Conservation (phyloP, 176 grass and related monocot genomes). For the Dactylis glomerata region DNA sequence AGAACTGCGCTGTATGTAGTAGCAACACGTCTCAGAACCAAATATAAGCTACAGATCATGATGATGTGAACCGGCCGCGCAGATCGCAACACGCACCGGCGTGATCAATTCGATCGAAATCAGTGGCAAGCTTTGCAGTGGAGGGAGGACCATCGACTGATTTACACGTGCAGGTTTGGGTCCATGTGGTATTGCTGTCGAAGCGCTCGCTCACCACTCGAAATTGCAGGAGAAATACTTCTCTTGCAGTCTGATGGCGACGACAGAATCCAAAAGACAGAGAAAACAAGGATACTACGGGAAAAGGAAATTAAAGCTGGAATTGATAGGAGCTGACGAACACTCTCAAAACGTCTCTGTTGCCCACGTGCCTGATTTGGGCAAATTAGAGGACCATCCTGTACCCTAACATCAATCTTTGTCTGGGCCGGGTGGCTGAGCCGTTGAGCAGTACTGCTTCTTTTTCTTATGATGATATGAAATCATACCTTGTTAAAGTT, state of each 20-base stretch:
- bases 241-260: not conserved
- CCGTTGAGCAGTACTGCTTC: not conserved
- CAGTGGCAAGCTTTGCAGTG: not conserved
- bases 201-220: not conserved
- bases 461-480: not conserved
- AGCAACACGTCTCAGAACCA: not conserved
- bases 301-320: not conserved
- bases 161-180: not conserved
- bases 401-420: constrained; percentile 26
- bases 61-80: not conserved
- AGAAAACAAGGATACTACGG: not conserved
- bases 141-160: not conserved
- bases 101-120: constrained; percentile 16
- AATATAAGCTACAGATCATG: not conserved
- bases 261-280: not conserved
- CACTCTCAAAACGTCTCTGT: not conserved
- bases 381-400: not conserved
- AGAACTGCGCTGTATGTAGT: not conserved
- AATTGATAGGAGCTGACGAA: not conserved
- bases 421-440: not conserved
- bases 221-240: not conserved
- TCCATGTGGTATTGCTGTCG: not conserved
- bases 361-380: constrained; percentile 28
- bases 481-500: too few relatives aligned
- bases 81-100: not conserved